A percentile compares a stretch with the other conserved stretches of the same genome.
Conservation (phyloP, 768 basidiomycete genomes). For the Russula earlei region DNA sequence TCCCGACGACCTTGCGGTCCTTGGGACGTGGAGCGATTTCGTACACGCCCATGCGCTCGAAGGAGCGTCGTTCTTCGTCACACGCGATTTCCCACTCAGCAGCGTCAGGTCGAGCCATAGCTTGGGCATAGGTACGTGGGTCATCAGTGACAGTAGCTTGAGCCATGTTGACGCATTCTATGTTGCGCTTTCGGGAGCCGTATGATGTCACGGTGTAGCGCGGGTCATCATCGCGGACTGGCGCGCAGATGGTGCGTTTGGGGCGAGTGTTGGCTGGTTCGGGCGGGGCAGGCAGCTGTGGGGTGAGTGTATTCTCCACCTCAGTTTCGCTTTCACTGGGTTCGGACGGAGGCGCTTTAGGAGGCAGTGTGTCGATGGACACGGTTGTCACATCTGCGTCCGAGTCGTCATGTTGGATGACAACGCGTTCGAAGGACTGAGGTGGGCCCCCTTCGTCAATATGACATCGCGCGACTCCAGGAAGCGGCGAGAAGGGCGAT, state of each 20-base stretch:
- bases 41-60: neutral
- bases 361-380: no score
- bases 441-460: conserved; percentile 16
- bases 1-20: neutral
- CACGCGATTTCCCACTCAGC: neutral
- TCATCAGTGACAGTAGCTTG: neutral
- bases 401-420: no score
- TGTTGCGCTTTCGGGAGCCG: neutral
- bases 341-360: no score
- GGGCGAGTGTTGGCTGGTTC: neutral
- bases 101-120: neutral
- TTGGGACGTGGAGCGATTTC: neutral
- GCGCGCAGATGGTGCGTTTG: neutral
- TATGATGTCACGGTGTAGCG: neutral
- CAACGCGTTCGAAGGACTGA: no score
- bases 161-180: neutral
- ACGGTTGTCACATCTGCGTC: no score
- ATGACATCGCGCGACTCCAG: conserved; percentile 9
- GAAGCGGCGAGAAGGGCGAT: neutral
- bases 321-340: no score
- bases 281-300: no score
- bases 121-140: neutral
- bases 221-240: neutral
- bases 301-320: no score
- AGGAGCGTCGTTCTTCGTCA: neutral